These are phyloP conservation scores for Trametes pubescens DNA, from an alignment of 1,284 basidiomycete species.

Conservation along the genomic window DNA sequence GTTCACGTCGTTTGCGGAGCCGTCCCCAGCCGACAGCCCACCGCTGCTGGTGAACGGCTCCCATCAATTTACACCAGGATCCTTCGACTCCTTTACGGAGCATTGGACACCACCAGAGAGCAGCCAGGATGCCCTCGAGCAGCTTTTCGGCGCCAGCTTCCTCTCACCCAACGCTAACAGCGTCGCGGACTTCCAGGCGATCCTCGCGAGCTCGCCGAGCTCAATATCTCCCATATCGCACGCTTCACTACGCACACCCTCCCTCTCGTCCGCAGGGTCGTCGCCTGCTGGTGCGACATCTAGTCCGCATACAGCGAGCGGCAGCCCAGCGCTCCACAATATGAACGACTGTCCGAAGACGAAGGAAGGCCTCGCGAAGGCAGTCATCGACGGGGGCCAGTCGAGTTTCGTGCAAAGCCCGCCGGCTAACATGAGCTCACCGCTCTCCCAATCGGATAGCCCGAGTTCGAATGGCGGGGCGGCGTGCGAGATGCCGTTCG, in stretches of 20 bases:
- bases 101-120: slow-evolving; percentile 42
- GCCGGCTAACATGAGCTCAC: slow-evolving; percentile 27
- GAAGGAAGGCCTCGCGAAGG: slow-evolving; percentile 58
- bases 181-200: slow-evolving; percentile 53
- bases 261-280: slow-evolving; percentile 41
- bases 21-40: slow-evolving; percentile 50
- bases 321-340: slow-evolving; percentile 21
- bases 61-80: slow-evolving; percentile 28
- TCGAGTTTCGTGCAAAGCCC: slow-evolving; percentile 55
- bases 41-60: slow-evolving; percentile 29
- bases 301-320: slow-evolving; percentile 30
- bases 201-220: slow-evolving; percentile 53
- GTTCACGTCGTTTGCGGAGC: slow-evolving; percentile 82
- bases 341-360: slow-evolving; percentile 62
- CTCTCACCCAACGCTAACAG: slow-evolving; percentile 46
- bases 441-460: slow-evolving; percentile 11
- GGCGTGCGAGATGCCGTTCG: slow-evolving; percentile 37
- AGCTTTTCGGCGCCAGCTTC: slow-evolving; percentile 68
- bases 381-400: slow-evolving; percentile 55
- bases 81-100: slow-evolving; percentile 38
- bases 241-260: slow-evolving; percentile 37
- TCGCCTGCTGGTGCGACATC: slow-evolving; percentile 44
- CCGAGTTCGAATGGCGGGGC: slow-evolving; percentile 21
- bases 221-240: slow-evolving; percentile 66
- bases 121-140: slow-evolving; percentile 49